phyloP scores from a whole-genome alignment of 2,329 filamentous ascomycete species.

The Neospermospora avenae region DNA sequence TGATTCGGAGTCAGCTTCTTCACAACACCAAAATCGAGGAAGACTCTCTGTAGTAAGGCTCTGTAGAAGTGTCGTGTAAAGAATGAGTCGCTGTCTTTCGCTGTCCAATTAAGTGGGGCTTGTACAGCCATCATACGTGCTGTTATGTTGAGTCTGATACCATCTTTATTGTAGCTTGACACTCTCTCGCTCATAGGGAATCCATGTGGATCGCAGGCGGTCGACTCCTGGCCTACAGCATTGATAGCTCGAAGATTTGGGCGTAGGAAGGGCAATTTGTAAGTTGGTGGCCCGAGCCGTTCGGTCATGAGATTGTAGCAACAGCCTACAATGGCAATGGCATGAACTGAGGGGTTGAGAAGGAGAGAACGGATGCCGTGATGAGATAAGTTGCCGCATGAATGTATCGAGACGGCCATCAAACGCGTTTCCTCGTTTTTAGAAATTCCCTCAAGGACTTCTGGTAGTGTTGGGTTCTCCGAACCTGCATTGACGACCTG shows the following conservation, averaged over 20 bases:
- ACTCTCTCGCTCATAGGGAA: conserved; percentile 87
- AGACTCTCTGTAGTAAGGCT: conserved; percentile 85
- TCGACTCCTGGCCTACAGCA: conserved; percentile 64
- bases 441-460: conserved; percentile 20
- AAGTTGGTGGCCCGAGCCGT: conserved; percentile 79
- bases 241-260: conserved; percentile 64
- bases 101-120: conserved; percentile 88
- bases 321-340: conserved; percentile 95
- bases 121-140: conserved; percentile 98
- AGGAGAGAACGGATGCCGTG: conserved; percentile 85
- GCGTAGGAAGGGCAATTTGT: conserved; percentile 76
- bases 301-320: conserved; percentile 98
- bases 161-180: conserved; percentile 52
- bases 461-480: conserved; percentile 12
- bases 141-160: conserved; percentile 88
- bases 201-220: conserved; percentile 79
- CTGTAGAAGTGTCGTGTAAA: conserved; percentile 94
- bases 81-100: conserved; percentile 76
- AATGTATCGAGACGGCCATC: conserved; percentile 94
- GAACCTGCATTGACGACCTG: conserved; percentile 22
- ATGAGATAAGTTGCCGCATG: conserved; percentile 95
- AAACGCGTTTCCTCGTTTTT: conserved; percentile 45
- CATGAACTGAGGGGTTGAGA: conserved; percentile 77
- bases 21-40: conserved; percentile 79
- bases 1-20: conserved; percentile 43